Conservation (phyloP, 768 basidiomycete genomes). For the Kwoniella bestiolae region DNA sequence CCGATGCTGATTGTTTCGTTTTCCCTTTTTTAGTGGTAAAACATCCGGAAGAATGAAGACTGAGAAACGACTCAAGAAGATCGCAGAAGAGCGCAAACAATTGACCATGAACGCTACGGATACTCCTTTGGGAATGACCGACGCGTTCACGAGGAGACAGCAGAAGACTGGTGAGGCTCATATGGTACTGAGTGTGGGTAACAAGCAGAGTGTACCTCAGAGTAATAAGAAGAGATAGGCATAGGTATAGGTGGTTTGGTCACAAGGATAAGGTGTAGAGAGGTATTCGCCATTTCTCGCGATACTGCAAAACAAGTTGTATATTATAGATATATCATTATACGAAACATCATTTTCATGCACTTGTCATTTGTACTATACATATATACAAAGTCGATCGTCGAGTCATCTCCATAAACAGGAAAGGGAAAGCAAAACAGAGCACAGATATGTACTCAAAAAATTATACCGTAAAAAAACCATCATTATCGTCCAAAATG, state of each 20-base stretch:
- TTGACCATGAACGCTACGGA: constrained; percentile 93
- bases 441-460: background rate
- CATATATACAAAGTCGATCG: too few species aligned
- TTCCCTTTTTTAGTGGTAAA: constrained; percentile 68
- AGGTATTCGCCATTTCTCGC: too few species aligned
- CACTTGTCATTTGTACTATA: background rate
- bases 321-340: background rate
- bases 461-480: background rate
- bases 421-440: background rate
- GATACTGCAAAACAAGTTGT: too few species aligned
- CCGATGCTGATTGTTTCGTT: background rate
- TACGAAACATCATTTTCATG: background rate
- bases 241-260: constrained; percentile 2
- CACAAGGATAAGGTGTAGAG: background rate
- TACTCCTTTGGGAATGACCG: constrained; percentile 92
- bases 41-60: constrained; percentile 96
- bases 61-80: constrained; percentile 93
- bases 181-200: constrained; percentile 92
- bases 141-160: constrained; percentile 88
- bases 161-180: constrained; percentile 94
- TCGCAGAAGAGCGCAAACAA: constrained; percentile 95
- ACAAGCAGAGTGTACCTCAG: constrained; percentile 72
- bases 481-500: too few species aligned
- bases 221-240: constrained; percentile 21
- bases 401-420: too few species aligned